These are phyloP conservation scores for Fusarium marasasianum DNA, from an alignment of 2,329 filamentous ascomycete genomes.

Conservation along the genomic window DNA sequence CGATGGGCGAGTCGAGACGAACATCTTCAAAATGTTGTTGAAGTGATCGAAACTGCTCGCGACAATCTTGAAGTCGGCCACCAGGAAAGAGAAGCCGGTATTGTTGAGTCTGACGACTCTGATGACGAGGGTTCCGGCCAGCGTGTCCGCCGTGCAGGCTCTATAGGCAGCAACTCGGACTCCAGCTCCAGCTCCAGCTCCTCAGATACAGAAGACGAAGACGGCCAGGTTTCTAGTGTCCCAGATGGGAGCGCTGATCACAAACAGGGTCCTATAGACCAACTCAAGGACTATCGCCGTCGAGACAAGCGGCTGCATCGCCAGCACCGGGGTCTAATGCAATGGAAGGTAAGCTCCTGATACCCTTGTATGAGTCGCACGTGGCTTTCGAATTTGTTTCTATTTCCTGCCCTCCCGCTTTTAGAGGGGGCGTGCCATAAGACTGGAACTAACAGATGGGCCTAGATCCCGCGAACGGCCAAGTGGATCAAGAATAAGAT, in stretches of 20 bases:
- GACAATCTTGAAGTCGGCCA: constrained; percentile 47
- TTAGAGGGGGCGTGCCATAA: not conserved
- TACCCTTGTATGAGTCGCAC: not conserved
- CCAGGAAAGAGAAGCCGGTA: constrained; percentile 48
- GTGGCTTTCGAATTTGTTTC: constrained; percentile 1
- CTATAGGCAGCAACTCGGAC: constrained; percentile 36
- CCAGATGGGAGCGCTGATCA: constrained; percentile 50
- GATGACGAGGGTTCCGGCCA: not conserved
- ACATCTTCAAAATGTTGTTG: constrained; percentile 51
- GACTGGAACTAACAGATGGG: constrained; percentile 24
- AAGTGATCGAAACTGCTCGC: constrained; percentile 58
- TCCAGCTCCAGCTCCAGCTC: constrained; percentile 43
- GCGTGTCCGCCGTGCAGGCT: constrained; percentile 11
- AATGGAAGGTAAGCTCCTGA: constrained; percentile 63
- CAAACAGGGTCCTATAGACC: constrained; percentile 58
- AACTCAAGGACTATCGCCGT: constrained; percentile 68
- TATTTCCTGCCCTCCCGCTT: constrained; percentile 10
- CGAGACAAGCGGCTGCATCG: constrained; percentile 69
- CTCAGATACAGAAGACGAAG: constrained; percentile 43
- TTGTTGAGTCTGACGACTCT: constrained; percentile 45
- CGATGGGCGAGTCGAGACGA: constrained; percentile 48
- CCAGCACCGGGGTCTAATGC: constrained; percentile 76
- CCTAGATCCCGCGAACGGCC: constrained; percentile 54
- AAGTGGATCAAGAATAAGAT: constrained; percentile 63
- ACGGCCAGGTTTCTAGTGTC: constrained; percentile 35